Evolutionary conservation across 768 basidiomycete genomes (phyloP).

Genomic region (Termitomyces sp.): DNA sequence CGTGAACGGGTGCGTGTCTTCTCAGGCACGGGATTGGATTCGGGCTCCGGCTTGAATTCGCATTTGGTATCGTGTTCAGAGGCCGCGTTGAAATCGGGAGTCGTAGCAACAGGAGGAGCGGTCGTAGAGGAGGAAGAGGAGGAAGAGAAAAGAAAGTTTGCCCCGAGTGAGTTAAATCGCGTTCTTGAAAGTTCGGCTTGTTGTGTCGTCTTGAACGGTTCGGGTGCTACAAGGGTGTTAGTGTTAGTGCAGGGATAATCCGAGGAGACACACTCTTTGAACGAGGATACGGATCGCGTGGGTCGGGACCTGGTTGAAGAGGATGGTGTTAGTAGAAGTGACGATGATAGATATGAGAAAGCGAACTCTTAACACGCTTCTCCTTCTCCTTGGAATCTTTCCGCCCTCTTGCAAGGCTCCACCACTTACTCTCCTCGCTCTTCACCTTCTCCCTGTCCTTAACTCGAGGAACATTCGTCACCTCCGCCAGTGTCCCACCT

Average conservation of each 20-base stretch:
- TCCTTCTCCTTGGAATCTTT: slow-evolving; percentile 69
- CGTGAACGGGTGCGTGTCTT: slow-evolving; percentile 27
- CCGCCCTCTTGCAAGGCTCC: slow-evolving; percentile 72
- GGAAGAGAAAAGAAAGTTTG: slow-evolving; percentile 26
- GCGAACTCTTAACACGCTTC: slow-evolving; percentile 39
- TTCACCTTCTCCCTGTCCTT: slow-evolving; percentile 26
- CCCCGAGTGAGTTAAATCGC: slow-evolving; percentile 62
- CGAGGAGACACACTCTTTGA: slow-evolving; percentile 29
- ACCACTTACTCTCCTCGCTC: slow-evolving; percentile 57
- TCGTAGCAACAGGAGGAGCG: too few species aligned
- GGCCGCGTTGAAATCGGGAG: too few species aligned
- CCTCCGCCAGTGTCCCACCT: slow-evolving; percentile 46
- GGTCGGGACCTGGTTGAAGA: slow-evolving; percentile 29
- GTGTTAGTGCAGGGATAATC: neutral
- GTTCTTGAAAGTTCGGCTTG: slow-evolving; percentile 28
- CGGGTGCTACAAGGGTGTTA: slow-evolving; percentile 32
- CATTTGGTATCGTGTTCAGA: neutral
- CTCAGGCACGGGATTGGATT: slow-evolving; percentile 9
- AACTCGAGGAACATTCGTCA: slow-evolving; percentile 46
- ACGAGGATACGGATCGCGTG: slow-evolving; percentile 25
- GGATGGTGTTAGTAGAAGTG: neutral
- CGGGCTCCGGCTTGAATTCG: neutral
- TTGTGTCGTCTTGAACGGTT: slow-evolving; percentile 29
- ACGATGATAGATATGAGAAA: neutral
- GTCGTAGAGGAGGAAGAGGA: neutral